Evolutionary conservation across 2,329 filamentous ascomycete species (phyloP).

Genomic region (Phialophora macrospora): DNA sequence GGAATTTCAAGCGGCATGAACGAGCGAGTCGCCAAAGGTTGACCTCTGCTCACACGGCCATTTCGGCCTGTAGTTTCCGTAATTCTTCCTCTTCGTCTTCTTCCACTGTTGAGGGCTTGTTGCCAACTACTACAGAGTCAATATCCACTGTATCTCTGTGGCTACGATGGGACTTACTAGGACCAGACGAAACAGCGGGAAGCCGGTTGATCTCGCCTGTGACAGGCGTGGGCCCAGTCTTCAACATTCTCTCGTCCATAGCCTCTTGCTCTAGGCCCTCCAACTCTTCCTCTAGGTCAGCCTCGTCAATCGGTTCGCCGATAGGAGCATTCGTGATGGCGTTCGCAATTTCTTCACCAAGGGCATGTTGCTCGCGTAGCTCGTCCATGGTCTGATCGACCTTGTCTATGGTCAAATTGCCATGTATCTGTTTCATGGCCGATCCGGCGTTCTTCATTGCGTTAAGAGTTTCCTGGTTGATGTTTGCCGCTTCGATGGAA

Average conservation of each 20-base stretch:
- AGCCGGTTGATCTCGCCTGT: slow-evolving; percentile 76
- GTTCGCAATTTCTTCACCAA: slow-evolving; percentile 89
- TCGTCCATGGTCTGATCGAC: slow-evolving; percentile 95
- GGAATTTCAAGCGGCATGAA: neutral
- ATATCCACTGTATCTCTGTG: slow-evolving; percentile 36
- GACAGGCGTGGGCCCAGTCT: slow-evolving; percentile 82
- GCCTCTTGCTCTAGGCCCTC: slow-evolving; percentile 87
- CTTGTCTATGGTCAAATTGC: slow-evolving; percentile 87
- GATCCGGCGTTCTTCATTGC: slow-evolving; percentile 90
- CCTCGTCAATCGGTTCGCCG: slow-evolving; percentile 77
- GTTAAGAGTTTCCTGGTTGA: slow-evolving; percentile 93
- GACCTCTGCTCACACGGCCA: slow-evolving; percentile 75
- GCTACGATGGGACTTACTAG: slow-evolving; percentile 64
- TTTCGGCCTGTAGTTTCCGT: slow-evolving; percentile 90
- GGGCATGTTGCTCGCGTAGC: slow-evolving; percentile 86
- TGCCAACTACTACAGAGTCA: slow-evolving; percentile 50
- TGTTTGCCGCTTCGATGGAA: slow-evolving; percentile 95
- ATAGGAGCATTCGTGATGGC: slow-evolving; percentile 76
- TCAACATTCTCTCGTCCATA: slow-evolving; percentile 91
- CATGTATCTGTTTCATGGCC: slow-evolving; percentile 93
- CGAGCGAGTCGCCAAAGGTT: neutral
- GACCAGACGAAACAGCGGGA: slow-evolving; percentile 74
- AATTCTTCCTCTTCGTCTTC: slow-evolving; percentile 97
- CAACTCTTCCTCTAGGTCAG: slow-evolving; percentile 82
- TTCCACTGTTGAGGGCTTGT: slow-evolving; percentile 61